Percentiles rank a stretch among this genome's conserved stretches.
Evolutionary conservation across 1,284 basidiomycete species (phyloP).

Genomic region (Serendipita sp.): DNA sequence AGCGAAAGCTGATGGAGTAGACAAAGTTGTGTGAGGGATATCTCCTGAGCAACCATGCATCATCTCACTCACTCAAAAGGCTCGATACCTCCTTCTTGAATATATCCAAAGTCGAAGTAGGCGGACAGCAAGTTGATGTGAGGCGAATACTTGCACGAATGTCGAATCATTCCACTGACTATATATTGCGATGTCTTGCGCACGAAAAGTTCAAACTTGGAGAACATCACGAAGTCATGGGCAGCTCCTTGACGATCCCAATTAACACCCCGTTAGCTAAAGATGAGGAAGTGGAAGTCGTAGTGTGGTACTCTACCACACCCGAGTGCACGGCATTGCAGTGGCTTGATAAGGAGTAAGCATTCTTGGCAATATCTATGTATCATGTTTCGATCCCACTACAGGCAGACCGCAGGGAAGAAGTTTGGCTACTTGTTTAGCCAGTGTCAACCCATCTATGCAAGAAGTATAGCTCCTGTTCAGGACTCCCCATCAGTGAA

Average conservation of each 20-base stretch:
- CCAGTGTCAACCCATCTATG: slow-evolving; percentile 89
- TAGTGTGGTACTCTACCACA: slow-evolving; percentile 62
- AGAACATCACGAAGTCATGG: slow-evolving; percentile 52
- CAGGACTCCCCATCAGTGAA: slow-evolving; percentile 71
- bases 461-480: slow-evolving; percentile 62
- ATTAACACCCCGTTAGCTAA: slow-evolving; percentile 29
- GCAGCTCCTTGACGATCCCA: slow-evolving; percentile 45
- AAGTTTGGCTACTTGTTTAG: slow-evolving; percentile 82
- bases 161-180: slow-evolving; percentile 6
- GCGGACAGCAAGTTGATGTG: slow-evolving; percentile 17
- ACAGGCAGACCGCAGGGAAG: slow-evolving; percentile 83
- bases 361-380: slow-evolving; percentile 9
- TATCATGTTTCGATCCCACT: background rate
- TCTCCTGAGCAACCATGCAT: slow-evolving; percentile 14
- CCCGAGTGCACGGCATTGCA: slow-evolving; percentile 75
- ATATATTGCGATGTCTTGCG: background rate
- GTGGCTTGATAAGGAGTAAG: slow-evolving; percentile 77
- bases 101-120: slow-evolving; percentile 43
- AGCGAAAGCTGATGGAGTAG: slow-evolving; percentile 43
- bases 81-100: slow-evolving; percentile 71
- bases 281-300: slow-evolving; percentile 39
- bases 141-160: slow-evolving; percentile 7
- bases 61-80: slow-evolving; percentile 24
- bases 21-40: slow-evolving; percentile 44
- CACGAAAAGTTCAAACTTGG: slow-evolving; percentile 35